A percentile compares a stretch with the other conserved stretches of the same genome.
phyloP scores from a whole-genome alignment of 1,139 yeast species.

The Saccharomycopsis hybrid region DNA sequence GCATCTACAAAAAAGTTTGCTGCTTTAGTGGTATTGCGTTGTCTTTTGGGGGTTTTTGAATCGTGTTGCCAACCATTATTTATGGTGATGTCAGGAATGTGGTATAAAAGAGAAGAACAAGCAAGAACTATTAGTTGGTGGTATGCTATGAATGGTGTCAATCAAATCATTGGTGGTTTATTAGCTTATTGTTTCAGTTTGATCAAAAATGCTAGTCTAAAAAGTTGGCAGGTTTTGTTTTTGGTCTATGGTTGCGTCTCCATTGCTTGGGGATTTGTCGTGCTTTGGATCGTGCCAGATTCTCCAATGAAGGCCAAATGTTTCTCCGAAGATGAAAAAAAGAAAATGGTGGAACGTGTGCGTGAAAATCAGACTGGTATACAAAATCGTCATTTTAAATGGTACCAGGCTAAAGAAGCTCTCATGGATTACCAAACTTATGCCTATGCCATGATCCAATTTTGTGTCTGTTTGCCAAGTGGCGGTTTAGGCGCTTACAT shows the following conservation, averaged over 20 bases:
- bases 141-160: conserved; percentile 56
- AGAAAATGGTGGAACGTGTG: conserved; percentile 45
- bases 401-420: conserved; percentile 42
- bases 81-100: conserved; percentile 49
- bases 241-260: conserved; percentile 43
- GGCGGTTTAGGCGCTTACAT: conserved; percentile 40
- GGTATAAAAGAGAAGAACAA: conserved; percentile 47
- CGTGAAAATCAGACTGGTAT: conserved; percentile 46
- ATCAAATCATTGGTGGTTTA: conserved; percentile 47
- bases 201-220: conserved; percentile 17
- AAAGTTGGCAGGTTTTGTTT: conserved; percentile 45
- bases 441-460: conserved; percentile 41
- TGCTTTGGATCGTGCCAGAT: conserved; percentile 44
- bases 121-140: conserved; percentile 38
- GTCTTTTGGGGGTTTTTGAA: conserved; percentile 34
- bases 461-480: conserved; percentile 38
- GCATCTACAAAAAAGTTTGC: conserved; percentile 30
- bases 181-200: conserved; percentile 42
- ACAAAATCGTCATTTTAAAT: conserved; percentile 48
- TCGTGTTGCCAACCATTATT: conserved; percentile 50
- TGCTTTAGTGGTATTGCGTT: conserved; percentile 32
- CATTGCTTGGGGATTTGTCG: conserved; percentile 43
- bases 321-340: conserved; percentile 43
- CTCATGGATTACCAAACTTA: conserved; percentile 36
- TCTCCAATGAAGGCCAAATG: conserved; percentile 49